Percentiles rank a stretch among this genome's conserved stretches.
Evolutionary conservation across 2,329 filamentous ascomycete genomes (phyloP).

Genomic region (Penicillium crustosum): DNA sequence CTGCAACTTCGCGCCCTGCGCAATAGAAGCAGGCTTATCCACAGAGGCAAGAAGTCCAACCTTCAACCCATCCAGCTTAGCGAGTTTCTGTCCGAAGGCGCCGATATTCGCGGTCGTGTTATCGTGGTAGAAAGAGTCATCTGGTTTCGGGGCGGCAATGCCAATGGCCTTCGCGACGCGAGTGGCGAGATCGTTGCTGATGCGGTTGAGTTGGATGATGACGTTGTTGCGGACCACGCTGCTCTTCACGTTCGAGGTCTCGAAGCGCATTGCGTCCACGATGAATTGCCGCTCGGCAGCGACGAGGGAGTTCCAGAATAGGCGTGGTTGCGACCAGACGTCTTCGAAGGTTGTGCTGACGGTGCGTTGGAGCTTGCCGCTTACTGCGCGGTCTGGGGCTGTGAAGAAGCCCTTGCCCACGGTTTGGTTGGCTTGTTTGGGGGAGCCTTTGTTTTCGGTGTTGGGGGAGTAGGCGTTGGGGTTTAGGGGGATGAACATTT

Average conservation of each 20-base stretch:
- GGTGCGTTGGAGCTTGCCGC: conserved; percentile 57
- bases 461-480: conserved; percentile 66
- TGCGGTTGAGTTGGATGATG: conserved; percentile 65
- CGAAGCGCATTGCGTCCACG: conserved; percentile 72
- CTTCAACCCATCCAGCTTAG: conserved; percentile 61
- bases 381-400: conserved; percentile 55
- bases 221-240: conserved; percentile 63
- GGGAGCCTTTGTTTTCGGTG: conserved; percentile 62
- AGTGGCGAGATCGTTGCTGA: conserved; percentile 65
- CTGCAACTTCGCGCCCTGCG: conserved; percentile 54
- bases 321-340: conserved; percentile 68
- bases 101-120: conserved; percentile 64
- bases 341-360: conserved; percentile 67
- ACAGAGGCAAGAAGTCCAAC: conserved; percentile 62
- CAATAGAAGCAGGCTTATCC: conserved; percentile 45
- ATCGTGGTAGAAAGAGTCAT: conserved; percentile 66
- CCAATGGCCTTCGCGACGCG: conserved; percentile 65
- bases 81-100: conserved; percentile 58
- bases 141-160: conserved; percentile 57
- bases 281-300: conserved; percentile 68
- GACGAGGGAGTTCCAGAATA: conserved; percentile 72
- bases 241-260: conserved; percentile 61
- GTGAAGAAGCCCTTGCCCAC: conserved; percentile 69
- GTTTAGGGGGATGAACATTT: conserved; percentile 69
- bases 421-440: conserved; percentile 65